phyloP scores from a whole-genome alignment of 2,329 filamentous ascomycete species.

The Colletotrichum acutatum region DNA sequence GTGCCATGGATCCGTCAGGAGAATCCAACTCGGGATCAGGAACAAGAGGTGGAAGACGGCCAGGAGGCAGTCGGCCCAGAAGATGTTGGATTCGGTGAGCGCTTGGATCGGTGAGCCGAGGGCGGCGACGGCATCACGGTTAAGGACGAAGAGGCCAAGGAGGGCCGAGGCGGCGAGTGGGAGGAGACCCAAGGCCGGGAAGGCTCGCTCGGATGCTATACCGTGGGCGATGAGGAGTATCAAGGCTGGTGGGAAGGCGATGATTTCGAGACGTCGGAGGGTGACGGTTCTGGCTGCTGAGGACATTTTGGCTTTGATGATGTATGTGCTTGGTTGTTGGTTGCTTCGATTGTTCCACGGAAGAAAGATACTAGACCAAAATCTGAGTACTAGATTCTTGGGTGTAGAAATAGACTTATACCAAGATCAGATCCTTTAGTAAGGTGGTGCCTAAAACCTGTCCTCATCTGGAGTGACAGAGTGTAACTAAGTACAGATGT shows the following conservation, averaged over 20 bases:
- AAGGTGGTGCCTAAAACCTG: neutral
- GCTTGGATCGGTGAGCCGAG: conserved; percentile 37
- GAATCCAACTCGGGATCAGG: conserved; percentile 35
- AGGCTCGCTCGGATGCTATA: conserved; percentile 13
- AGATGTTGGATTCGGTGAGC: conserved; percentile 33
- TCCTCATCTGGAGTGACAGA: neutral
- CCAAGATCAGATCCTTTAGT: neutral
- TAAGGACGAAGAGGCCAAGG: conserved; percentile 27
- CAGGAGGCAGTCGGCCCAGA: conserved; percentile 33
- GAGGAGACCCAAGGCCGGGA: conserved; percentile 37
- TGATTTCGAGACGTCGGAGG: conserved; percentile 39
- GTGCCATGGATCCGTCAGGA: conserved; percentile 1
- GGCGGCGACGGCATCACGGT: conserved; percentile 35
- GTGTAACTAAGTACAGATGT: neutral
- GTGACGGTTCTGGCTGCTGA: conserved; percentile 4
- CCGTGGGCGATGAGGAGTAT: conserved; percentile 29
- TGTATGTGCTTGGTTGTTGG: neutral
- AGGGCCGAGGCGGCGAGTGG: conserved; percentile 35
- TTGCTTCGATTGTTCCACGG: neutral
- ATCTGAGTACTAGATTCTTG: neutral
- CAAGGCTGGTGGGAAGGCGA: conserved; percentile 31
- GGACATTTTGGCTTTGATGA: neutral
- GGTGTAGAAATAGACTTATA: neutral
- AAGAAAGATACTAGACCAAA: neutral
- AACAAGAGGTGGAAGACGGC: conserved; percentile 28